Base-by-base conservation (phyloP, 2,329 filamentous ascomycete genomes). In the Colletotrichum melonis region DNA sequence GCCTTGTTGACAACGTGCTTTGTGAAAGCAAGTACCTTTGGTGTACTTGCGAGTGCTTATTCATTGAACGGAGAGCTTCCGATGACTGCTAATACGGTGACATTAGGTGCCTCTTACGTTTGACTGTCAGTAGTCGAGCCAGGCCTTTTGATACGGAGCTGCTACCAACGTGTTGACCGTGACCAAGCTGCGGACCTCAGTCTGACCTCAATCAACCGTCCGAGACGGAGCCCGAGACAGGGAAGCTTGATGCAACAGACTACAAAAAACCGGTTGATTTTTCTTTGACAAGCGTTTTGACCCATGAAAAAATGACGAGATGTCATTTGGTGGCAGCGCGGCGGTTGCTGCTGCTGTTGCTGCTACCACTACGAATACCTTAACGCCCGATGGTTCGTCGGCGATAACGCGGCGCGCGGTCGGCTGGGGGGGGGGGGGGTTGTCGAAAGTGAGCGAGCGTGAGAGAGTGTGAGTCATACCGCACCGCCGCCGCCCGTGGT, bases 381-480 rank as follows among this genome's bases (percentile, higher is more conserved):
- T 19, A n/a, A 38, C 58, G 35, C n/a, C 69, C 65, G 69, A 72
- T 52, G 56, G 57, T 28, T 70, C 19, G 42, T 72, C 69, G 69
- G 69, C 69, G 65, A 72, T 72, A 69, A 69, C 32, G 58, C 32
- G 16, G 46, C 32, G 46, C 28, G 42, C 9, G 16, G 16, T 7
- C 6, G 16, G 42, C 19, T 46, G 7, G 42, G 42, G 19, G 42
- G 42, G 6, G 42, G 6, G 42, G 16, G 42, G 38, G 5, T 16
- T n/a, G 42, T 19, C 19, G 6, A n/a, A 8, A 16, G 38, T 42
- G 38, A 42, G 38, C 38, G 38, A 42, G 11, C 19, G 64, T n/a
- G 24, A 54, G 11, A 38, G 16, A 32, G 26, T 65, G 65, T 72
- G 69, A 72, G 69, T 69, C 69, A 72, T 67, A 72, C 65, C 65